Evolutionary conservation across 2,329 filamentous ascomycete species (phyloP).

Genomic region (Immersiporthe knoxdaviesiana): DNA sequence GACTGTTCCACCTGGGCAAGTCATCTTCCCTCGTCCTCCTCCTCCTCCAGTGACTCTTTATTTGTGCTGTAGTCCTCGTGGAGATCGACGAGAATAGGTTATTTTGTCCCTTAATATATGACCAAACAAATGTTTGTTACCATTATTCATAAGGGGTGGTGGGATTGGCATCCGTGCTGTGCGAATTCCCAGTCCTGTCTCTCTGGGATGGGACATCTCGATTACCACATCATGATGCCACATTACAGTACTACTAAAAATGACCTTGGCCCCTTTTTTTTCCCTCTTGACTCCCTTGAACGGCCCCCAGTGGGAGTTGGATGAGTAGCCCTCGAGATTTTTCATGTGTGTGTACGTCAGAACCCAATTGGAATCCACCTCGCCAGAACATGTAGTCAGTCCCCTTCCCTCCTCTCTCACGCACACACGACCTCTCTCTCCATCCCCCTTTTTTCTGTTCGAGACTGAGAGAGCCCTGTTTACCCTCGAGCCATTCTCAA

Average conservation of each 20-base stretch:
- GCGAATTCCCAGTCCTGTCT: too few species aligned
- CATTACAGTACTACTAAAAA: background rate
- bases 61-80: background rate
- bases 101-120: background rate
- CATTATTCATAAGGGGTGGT: too few species aligned
- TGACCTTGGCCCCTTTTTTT: background rate
- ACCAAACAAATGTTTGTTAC: too few species aligned
- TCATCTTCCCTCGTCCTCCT: background rate
- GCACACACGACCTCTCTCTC: too few species aligned
- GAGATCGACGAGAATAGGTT: background rate
- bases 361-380: background rate
- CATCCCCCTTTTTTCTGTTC: background rate
- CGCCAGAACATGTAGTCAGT: background rate
- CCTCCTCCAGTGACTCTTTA: background rate
- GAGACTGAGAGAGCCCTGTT: background rate
- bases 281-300: background rate
- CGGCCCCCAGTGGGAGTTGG: background rate
- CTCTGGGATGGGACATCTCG: too few species aligned
- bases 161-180: too few species aligned
- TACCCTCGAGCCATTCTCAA: background rate
- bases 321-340: background rate
- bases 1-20: background rate
- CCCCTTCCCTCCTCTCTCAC: background rate
- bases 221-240: background rate
- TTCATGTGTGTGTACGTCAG: background rate